Evolutionary conservation across 2,329 filamentous ascomycete genomes (phyloP), one percentile per base, ranked within the genome.

Genomic region (Onygenales sp.): DNA sequence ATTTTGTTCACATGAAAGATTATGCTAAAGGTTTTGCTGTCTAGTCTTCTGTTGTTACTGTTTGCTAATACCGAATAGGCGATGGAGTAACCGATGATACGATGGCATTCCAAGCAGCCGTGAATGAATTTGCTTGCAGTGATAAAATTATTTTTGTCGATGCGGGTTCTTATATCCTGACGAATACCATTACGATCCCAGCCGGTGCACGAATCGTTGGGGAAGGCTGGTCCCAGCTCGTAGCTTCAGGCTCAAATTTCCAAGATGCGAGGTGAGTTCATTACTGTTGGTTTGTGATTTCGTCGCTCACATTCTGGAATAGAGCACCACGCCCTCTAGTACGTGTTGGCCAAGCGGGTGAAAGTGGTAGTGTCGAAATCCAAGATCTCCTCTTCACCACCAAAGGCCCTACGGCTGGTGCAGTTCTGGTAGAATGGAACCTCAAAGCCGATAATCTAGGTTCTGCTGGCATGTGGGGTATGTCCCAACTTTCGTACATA

Each of bases 1-100:
- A 39, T 2, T 53, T 53, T 49, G 31, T 53, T 31, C 45, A 50
- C 33, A 50, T 53, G 52, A 49, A 44, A 27, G 46, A 53, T 39
- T 37, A 36, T 33, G 39, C 40, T 2, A 52, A 37, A 37, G 51
- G 51, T 53, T 49, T 31, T 17, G 11, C 32, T 32, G 9, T 45
- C 27, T n/a, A 4, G n/a, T 6, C 31, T 39, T 31, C n/a, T 21
- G 17, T 14, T 39, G 21, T 45, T 14, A 9, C 6, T 6, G 21
- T 32, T 21, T 47, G 10, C 36, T 52, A 21, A 42, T 27, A 7
- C 9, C 17, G n/a, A 42, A 50, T 32, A 53, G 52, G 52, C 8
- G 46, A 53, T n/a, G 52, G 52, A 4, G 7, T 39, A 27, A 44
- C 45, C 8, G 52, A 53, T 39, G 52, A 53, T 21, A 53, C 52